phyloP scores from a whole-genome alignment of 768 basidiomycete species.

The Naganishia friedmannii region DNA sequence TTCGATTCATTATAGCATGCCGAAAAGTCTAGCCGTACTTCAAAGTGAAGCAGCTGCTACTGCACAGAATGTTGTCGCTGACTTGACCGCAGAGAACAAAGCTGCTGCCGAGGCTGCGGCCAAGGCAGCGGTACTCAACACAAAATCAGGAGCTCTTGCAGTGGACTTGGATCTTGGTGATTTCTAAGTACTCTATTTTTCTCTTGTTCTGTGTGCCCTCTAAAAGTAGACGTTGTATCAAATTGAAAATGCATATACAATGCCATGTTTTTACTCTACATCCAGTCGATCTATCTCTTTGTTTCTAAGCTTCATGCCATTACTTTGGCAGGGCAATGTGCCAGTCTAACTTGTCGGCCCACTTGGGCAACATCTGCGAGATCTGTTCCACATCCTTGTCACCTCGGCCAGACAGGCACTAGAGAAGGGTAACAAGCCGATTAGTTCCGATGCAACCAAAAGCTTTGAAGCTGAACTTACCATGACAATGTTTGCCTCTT shows the following conservation, averaged over 20 bases:
- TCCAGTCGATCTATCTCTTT: constrained; percentile 8
- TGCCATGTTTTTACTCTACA: constrained; percentile 8
- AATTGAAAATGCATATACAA: background rate
- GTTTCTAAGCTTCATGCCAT: background rate
- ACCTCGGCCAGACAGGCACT: constrained; percentile 92
- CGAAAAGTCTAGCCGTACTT: background rate
- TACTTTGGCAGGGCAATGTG: constrained; percentile 58
- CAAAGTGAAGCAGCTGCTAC: constrained; percentile 6
- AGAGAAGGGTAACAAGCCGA: background rate
- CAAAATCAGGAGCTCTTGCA: constrained; percentile 38
- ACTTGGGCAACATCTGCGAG: constrained; percentile 87
- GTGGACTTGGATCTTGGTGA: constrained; percentile 51
- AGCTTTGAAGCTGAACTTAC: constrained; percentile 56
- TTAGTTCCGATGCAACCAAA: background rate
- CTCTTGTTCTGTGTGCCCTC: background rate
- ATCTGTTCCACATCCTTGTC: constrained; percentile 99
- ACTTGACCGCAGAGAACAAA: constrained; percentile 19
- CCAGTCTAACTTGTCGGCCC: constrained; percentile 93
- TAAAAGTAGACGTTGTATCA: background rate
- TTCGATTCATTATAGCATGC: background rate
- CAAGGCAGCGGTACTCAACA: constrained; percentile 33
- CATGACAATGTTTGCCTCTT: constrained; percentile 82
- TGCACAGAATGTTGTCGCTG: background rate
- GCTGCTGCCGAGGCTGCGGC: constrained; percentile 31
- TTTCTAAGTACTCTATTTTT: constrained; percentile 34